phyloP scores from a whole-genome alignment of 805 yeast genomes.

The Teunomyces panamensis region DNA sequence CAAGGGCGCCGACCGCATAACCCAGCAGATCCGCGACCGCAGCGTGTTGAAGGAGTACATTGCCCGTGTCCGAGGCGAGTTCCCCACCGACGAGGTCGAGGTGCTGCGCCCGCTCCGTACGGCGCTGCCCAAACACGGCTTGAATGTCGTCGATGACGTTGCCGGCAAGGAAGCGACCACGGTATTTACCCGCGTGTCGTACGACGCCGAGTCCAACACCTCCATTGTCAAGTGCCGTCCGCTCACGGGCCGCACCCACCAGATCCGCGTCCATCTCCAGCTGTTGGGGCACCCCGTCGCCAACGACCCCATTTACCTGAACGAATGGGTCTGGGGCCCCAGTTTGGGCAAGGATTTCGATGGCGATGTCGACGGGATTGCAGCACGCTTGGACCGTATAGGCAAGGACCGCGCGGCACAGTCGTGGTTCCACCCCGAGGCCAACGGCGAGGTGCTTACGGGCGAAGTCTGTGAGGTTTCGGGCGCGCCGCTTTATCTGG shows the following conservation, averaged over 20 bases:
- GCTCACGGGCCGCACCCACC: slow-evolving; percentile 91
- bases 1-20: slow-evolving; percentile 72
- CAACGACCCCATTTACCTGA: slow-evolving; percentile 75
- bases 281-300: slow-evolving; percentile 65
- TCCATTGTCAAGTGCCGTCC: slow-evolving; percentile 84
- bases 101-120: slow-evolving; percentile 72
- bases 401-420: slow-evolving; percentile 71
- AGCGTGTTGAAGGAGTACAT: slow-evolving; percentile 78
- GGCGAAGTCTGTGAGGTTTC: slow-evolving; percentile 65
- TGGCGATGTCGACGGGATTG: slow-evolving; percentile 43
- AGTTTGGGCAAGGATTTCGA: slow-evolving; percentile 60
- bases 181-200: slow-evolving; percentile 61
- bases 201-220: slow-evolving; percentile 52
- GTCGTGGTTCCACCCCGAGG: slow-evolving; percentile 61
- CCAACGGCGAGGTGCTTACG: slow-evolving; percentile 64
- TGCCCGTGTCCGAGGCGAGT: slow-evolving; percentile 85
- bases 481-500: slow-evolving; percentile 68
- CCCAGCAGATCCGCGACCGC: slow-evolving; percentile 67
- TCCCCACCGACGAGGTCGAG: slow-evolving; percentile 52
- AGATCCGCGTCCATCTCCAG: slow-evolving; percentile 90
- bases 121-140: slow-evolving; percentile 68
- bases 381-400: slow-evolving; percentile 50
- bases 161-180: slow-evolving; percentile 77
- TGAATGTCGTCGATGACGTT: slow-evolving; percentile 50
- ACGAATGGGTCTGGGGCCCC: slow-evolving; percentile 76